Evolutionary conservation across 2,329 filamentous ascomycete genomes (phyloP).

Genomic region (Fusarium sp.): DNA sequence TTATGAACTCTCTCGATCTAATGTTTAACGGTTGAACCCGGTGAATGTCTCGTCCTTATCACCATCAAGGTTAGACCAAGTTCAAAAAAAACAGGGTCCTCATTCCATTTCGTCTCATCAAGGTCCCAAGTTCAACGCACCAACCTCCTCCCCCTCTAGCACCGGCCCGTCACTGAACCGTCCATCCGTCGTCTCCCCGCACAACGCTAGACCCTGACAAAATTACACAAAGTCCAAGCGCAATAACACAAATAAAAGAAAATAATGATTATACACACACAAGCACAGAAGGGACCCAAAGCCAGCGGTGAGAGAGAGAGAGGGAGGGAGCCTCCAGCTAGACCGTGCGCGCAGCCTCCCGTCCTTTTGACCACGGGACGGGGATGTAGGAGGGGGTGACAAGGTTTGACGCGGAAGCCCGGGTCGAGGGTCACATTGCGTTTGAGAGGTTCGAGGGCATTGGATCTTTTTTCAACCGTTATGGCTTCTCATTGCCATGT

Average conservation of each 20-base stretch:
- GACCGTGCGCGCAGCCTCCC: slow-evolving; percentile 15
- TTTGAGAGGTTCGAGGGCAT: background rate
- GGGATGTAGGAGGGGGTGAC: background rate
- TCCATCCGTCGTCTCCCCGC: background rate
- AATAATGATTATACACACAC: background rate
- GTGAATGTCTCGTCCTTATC: background rate
- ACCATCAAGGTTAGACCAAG: background rate
- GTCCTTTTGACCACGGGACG: slow-evolving; percentile 1
- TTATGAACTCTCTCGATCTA: background rate
- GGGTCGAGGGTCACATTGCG: slow-evolving; percentile 11
- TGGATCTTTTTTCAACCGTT: slow-evolving; percentile 1
- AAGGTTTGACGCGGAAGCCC: background rate
- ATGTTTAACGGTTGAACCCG: background rate
- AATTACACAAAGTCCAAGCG: slow-evolving; percentile 13
- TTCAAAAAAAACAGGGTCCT: background rate
- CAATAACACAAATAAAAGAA: background rate
- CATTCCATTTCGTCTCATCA: background rate
- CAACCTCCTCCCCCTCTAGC: background rate
- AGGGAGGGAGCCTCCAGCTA: background rate
- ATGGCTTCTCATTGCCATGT: background rate
- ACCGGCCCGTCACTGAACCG: background rate
- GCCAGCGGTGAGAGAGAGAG: background rate
- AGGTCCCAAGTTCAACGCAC: background rate
- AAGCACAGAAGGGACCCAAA: background rate
- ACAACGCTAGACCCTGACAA: slow-evolving; percentile 9